A percentile compares a stretch with the other conserved stretches of the same genome.
Evolutionary conservation across 306 rosid species (phyloP).

Genomic region (Medicago ruthenica): DNA sequence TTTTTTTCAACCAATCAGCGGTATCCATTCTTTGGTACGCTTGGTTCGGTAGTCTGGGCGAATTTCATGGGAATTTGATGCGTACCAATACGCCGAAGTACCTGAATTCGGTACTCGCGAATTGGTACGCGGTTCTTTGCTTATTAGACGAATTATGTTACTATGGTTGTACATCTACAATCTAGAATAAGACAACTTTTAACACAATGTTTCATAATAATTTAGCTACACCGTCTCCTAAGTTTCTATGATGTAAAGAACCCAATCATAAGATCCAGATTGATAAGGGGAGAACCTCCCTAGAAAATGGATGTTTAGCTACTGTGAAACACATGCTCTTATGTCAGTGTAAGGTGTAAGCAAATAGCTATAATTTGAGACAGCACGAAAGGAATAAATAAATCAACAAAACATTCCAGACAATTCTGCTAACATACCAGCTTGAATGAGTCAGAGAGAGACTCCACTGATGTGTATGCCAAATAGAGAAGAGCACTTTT

Average conservation of each 20-base stretch:
- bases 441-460: constrained; percentile 97
- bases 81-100: too few species aligned
- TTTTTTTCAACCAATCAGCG: too few species aligned
- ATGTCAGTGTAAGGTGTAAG: not conserved
- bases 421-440: constrained; percentile 62
- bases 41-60: too few species aligned
- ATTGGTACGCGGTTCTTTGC: too few species aligned
- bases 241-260: constrained; percentile 18
- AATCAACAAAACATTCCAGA: constrained; percentile 24
- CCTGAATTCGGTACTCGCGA: too few species aligned
- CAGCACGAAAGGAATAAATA: constrained; percentile 2
- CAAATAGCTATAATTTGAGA: constrained; percentile 1
- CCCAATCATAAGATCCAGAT: not conserved
- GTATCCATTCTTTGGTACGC: too few species aligned
- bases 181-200: not conserved
- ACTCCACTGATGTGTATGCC: constrained; percentile 95
- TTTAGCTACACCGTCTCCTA: constrained; percentile 2
- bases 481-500: constrained; percentile 97
- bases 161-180: not conserved
- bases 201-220: constrained; percentile 10
- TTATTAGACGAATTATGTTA: too few species aligned
- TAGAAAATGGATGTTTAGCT: not conserved
- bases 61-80: too few species aligned
- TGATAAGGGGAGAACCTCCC: not conserved
- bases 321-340: constrained; percentile 1